Conservation (phyloP, 2,329 filamentous ascomycete species). For the Alternaria angustiovoidea region DNA sequence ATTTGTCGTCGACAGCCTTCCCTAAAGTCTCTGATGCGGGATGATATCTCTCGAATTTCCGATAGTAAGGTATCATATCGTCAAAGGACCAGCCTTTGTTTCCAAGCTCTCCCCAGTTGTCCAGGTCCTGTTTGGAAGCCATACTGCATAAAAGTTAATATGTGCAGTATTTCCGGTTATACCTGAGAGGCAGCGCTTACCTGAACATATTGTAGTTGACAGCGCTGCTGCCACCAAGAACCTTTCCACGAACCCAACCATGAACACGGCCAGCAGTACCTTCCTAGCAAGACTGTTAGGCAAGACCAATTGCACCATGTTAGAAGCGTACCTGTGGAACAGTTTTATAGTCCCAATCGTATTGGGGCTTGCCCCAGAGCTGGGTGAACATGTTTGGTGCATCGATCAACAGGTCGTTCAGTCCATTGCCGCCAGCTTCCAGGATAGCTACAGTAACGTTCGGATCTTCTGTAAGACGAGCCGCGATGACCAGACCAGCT, state of each 20-base stretch:
- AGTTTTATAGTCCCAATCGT: constrained; percentile 43
- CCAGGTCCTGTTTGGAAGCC: constrained; percentile 39
- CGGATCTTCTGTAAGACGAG: constrained; percentile 38
- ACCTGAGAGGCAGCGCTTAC: neutral
- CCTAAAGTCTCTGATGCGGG: constrained; percentile 29
- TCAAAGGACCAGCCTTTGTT: constrained; percentile 51
- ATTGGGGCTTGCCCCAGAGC: constrained; percentile 39
- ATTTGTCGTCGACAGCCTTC: constrained; percentile 34
- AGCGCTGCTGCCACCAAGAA: constrained; percentile 51
- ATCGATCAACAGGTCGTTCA: constrained; percentile 41
- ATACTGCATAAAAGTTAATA: constrained; percentile 19
- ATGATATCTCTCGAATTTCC: constrained; percentile 48
- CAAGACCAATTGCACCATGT: neutral
- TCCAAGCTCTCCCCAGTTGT: constrained; percentile 53
- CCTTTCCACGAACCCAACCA: constrained; percentile 40
- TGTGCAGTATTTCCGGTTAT: neutral
- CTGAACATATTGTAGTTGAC: constrained; percentile 47
- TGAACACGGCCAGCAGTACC: constrained; percentile 32
- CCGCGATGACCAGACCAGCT: constrained; percentile 41
- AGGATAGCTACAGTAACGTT: constrained; percentile 37
- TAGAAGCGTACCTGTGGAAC: constrained; percentile 35
- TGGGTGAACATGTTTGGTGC: constrained; percentile 36
- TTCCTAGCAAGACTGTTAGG: constrained; percentile 27
- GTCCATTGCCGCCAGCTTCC: constrained; percentile 40
- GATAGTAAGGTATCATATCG: constrained; percentile 45